These are phyloP conservation scores for Aspergillus fructus DNA, from an alignment of 2,329 filamentous ascomycete genomes.

Conservation along the genomic window DNA sequence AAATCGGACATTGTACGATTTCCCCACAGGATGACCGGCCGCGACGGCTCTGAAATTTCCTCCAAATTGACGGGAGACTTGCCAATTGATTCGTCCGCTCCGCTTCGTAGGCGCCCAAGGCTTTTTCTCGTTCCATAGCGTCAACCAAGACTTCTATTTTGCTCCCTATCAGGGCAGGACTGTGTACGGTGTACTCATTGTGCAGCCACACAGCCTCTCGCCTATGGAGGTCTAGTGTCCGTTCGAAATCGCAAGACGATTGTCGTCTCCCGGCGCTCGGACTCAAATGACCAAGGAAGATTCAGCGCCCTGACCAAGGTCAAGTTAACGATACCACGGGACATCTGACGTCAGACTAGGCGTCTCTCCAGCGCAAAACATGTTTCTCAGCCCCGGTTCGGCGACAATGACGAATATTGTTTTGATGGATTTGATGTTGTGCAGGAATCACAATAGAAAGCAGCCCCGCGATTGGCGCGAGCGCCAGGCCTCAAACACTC, in stretches of 20 bases:
- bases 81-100: neutral
- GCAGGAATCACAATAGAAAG: constrained; percentile 3
- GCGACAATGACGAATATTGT: neutral
- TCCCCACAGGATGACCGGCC: neutral
- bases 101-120: neutral
- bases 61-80: neutral
- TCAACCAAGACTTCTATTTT: neutral
- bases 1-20: neutral
- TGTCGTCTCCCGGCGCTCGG: constrained; percentile 16
- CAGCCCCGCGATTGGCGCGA: constrained; percentile 2
- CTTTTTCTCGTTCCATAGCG: neutral
- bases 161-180: neutral
- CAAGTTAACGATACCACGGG: neutral
- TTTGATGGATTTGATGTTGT: neutral
- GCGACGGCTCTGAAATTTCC: neutral
- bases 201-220: neutral
- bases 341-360: constrained; percentile 9
- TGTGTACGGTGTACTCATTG: neutral
- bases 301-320: neutral
- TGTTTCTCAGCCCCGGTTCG: neutral
- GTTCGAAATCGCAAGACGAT: neutral
- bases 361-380: neutral
- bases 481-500: constrained; percentile 6
- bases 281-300: constrained; percentile 4
- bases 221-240: neutral